These are phyloP conservation scores for Senna tora DNA, from an alignment of 306 rosid genomes.

Conservation along the genomic window DNA sequence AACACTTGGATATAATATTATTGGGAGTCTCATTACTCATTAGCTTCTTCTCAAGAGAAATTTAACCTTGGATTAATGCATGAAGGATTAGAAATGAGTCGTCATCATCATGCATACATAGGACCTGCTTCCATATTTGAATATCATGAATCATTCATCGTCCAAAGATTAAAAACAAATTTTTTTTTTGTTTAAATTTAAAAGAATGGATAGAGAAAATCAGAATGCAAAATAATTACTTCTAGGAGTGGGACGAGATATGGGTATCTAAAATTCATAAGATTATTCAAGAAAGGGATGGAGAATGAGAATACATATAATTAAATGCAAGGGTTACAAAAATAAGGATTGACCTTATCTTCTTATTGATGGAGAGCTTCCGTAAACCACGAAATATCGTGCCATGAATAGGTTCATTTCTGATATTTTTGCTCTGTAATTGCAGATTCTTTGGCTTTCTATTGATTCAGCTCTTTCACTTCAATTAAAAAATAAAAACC, in stretches of 20 bases:
- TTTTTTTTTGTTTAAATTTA: background rate
- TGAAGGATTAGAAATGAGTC: no score
- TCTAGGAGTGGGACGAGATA: no score
- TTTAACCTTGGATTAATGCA: no score
- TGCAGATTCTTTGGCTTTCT: conserved; percentile 13
- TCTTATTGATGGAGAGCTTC: no score
- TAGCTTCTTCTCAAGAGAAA: conserved; percentile 31
- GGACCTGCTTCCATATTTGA: conserved; percentile 64
- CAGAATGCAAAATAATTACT: background rate
- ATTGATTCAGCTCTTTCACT: background rate
- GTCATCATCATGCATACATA: no score
- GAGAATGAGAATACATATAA: no score
- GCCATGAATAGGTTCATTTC: no score
- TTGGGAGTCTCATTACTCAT: conserved; percentile 60
- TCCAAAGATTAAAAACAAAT: conserved; percentile 15
- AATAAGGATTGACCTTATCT: no score
- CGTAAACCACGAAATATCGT: no score
- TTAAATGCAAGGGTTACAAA: no score
- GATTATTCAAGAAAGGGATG: no score
- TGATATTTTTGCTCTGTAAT: no score
- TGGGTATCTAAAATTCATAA: background rate
- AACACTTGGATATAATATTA: conserved; percentile 35
- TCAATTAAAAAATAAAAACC: background rate
- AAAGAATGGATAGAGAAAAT: background rate
- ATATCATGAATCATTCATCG: conserved; percentile 42